Conservation (phyloP, 768 basidiomycete species). For the Mycena amicta region DNA sequence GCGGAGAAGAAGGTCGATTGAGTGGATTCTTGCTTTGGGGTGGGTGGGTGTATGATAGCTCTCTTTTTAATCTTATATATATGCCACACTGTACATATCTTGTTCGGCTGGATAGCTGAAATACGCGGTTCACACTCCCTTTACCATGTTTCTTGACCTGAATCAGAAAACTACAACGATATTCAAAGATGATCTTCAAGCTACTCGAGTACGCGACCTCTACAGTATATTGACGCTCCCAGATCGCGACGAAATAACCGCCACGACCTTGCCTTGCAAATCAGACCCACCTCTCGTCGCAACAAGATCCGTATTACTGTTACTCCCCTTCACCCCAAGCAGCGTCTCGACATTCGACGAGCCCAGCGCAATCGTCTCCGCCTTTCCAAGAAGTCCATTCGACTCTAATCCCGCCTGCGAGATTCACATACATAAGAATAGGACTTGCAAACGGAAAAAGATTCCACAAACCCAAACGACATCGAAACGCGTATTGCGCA, state of each 20-base stretch:
- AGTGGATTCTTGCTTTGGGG: not conserved
- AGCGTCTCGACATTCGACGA: constrained; percentile 46
- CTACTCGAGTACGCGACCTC: too few relatives aligned
- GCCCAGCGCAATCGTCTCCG: constrained; percentile 38
- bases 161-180: too few relatives aligned
- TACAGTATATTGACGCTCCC: constrained; percentile 10
- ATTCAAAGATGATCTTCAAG: too few relatives aligned
- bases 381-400: constrained; percentile 37
- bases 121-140: too few relatives aligned
- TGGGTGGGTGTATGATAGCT: not conserved
- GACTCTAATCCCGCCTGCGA: constrained; percentile 44
- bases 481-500: constrained; percentile 73
- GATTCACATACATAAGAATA: not conserved
- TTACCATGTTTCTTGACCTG: too few relatives aligned
- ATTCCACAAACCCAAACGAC: constrained; percentile 47
- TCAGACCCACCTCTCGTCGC: constrained; percentile 41
- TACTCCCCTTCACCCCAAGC: constrained; percentile 33
- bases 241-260: constrained; percentile 31
- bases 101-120: too few relatives aligned
- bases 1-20: constrained; percentile 29
- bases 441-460: not conserved
- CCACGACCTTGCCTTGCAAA: constrained; percentile 42
- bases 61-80: not conserved
- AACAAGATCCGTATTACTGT: constrained; percentile 38
- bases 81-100: not conserved